Evolutionary conservation across 768 basidiomycete genomes (phyloP), one percentile per base, ranked within the genome.

Genomic region (Tricholoma hemisulphureum): DNA sequence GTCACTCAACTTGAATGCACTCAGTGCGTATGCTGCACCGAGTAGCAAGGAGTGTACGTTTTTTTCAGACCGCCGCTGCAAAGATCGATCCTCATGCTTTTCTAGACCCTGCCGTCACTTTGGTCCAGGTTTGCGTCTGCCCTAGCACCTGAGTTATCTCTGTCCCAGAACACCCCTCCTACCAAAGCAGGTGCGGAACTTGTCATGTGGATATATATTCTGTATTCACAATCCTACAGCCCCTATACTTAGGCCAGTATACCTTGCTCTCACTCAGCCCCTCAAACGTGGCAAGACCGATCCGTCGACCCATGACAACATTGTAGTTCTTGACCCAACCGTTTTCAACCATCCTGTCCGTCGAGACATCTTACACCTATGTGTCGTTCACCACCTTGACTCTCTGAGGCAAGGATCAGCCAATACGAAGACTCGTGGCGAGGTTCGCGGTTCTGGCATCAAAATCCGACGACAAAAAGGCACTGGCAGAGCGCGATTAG

Each of bases 381-480:
- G 95, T 68, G 88, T 95, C 31, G 83, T 89, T 6, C 92, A 96
- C 65, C 83, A 97, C 69, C 85, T 89, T 37, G 93, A 97, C 67
- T 83, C 86, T 18, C 80, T 95, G 14, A 87, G 96, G n/a, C 90
- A 94, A 76, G 96, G 96, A 26, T 89, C 91, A 11, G 94, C 93
- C 21, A 88, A 80, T 61, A 97, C 94, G 16, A 98, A 97, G 74
- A 93, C 90, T 29, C 89, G 97, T 56, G 86, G 83, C 21, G 93
- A 98, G 72, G 94, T 98, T 11, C 80, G 83, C 53, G 94, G 91
- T 35, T 96, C 94, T 2, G 93, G 93, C 8, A 77, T 81, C 65
- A 99, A 99, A 76, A 84, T 98, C 57, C 84, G 88, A 35, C 87
- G 80, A 6, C 97, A 99, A 71, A 99, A 99, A 72, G 96, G 96